Percentiles rank a stretch among this genome's conserved stretches.
Evolutionary conservation across 176 grass and related monocot genomes (phyloP).

Genomic region (Alloteropsis semialata): DNA sequence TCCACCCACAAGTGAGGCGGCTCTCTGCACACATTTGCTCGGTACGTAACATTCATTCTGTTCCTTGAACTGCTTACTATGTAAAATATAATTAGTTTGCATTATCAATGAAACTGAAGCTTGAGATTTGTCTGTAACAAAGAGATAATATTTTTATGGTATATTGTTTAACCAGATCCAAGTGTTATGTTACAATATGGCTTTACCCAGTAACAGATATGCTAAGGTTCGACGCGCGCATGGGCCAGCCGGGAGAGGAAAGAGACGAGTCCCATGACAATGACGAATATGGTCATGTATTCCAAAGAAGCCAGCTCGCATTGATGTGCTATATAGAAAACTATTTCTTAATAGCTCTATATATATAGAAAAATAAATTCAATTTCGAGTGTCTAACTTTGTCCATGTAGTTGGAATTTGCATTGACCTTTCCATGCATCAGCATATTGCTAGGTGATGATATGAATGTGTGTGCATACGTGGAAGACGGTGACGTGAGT

Average conservation of each 20-base stretch:
- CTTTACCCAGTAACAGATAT: no score
- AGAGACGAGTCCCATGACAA: not conserved
- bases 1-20: no score
- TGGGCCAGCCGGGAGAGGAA: not conserved
- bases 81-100: no score
- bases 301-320: not conserved
- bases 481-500: not conserved
- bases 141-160: no score
- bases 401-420: not conserved
- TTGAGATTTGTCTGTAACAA: no score
- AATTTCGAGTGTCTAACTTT: not conserved
- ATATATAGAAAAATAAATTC: not conserved
- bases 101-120: no score
- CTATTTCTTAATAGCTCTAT: not conserved
- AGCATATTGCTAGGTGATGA: not conserved
- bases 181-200: no score
- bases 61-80: no score
- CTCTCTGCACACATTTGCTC: no score
- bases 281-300: not conserved
- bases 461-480: not conserved
- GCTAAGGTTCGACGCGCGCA: no score
- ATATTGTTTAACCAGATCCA: no score
- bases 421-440: not conserved
- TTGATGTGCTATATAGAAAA: not conserved
- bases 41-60: no score